Evolutionary conservation across 2,329 filamentous ascomycete genomes (phyloP).

Genomic region (Nemania diffusa): DNA sequence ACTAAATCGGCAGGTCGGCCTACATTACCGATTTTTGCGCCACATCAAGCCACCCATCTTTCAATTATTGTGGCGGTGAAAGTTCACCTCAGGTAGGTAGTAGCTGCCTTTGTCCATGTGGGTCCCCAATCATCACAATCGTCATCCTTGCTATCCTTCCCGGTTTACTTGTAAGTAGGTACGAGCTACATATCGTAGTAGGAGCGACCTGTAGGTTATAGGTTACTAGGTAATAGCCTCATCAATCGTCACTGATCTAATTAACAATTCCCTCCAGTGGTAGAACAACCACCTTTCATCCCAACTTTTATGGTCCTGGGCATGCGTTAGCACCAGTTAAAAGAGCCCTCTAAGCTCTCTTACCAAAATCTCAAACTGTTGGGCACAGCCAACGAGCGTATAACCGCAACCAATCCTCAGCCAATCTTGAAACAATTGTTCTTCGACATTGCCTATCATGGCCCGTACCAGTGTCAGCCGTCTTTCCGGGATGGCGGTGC

Average conservation of each 20-base stretch:
- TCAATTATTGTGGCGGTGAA: background rate
- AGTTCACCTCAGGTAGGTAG: background rate
- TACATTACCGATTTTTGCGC: too few species aligned
- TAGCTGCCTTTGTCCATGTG: background rate
- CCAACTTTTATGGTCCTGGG: conserved; percentile 1
- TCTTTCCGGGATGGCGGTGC: conserved; percentile 53
- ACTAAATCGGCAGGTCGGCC: too few species aligned
- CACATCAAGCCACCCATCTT: background rate
- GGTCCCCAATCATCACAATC: background rate
- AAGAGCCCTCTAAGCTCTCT: conserved; percentile 17
- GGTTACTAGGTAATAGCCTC: conserved; percentile 11
- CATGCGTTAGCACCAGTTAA: conserved; percentile 22
- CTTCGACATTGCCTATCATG: conserved; percentile 43
- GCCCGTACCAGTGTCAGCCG: conserved; percentile 49
- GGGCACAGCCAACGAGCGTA: background rate
- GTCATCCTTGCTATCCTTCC: background rate
- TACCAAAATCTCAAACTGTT: background rate
- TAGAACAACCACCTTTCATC: conserved; percentile 1
- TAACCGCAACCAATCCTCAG: background rate
- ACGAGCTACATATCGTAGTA: too few species aligned
- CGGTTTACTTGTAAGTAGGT: too few species aligned
- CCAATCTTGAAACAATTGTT: conserved; percentile 1
- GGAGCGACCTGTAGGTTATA: too few species aligned
- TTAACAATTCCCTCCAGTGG: background rate
- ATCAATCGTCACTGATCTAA: background rate